phyloP scores from a whole-genome alignment of 257 asterid species.

The Nicotiana obtusifolia region DNA sequence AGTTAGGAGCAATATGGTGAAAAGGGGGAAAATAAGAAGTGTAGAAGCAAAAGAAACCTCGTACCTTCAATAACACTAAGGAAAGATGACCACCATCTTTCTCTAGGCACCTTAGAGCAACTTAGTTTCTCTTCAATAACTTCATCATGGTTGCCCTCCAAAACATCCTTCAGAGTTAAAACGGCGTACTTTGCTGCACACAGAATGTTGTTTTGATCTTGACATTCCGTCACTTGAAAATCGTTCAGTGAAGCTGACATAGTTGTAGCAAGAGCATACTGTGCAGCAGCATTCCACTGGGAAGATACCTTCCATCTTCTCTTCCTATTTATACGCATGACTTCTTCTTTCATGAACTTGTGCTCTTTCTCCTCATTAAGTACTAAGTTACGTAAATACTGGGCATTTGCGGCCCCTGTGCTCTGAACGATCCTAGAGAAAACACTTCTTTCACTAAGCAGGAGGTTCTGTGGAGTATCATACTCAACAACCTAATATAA shows the following conservation, averaged over 20 bases:
- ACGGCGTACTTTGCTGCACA: constrained; percentile 50
- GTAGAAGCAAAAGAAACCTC: background rate
- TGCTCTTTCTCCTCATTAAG: constrained; percentile 26
- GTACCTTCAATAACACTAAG: constrained; percentile 63
- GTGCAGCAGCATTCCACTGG: constrained; percentile 30
- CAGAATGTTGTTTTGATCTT: constrained; percentile 29
- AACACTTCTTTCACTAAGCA: constrained; percentile 44
- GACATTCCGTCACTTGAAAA: constrained; percentile 30
- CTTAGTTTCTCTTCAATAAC: constrained; percentile 53
- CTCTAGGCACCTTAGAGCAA: constrained; percentile 39
- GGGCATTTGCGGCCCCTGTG: constrained; percentile 74
- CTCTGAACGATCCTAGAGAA: constrained; percentile 73
- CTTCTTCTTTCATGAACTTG: constrained; percentile 11
- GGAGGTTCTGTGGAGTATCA: constrained; percentile 51
- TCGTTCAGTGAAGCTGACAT: constrained; percentile 40
- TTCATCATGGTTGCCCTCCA: constrained; percentile 48
- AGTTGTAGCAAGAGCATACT: constrained; percentile 26
- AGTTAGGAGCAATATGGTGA: background rate
- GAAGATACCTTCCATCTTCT: constrained; percentile 45
- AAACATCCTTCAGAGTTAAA: constrained; percentile 44
- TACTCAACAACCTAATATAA: constrained; percentile 52
- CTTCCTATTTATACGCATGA: constrained; percentile 21
- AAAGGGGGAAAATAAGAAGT: background rate
- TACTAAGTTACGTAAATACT: constrained; percentile 59
- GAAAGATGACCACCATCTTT: constrained; percentile 64